Evolutionary conservation across 495 filamentous ascomycete species (phyloP).

Genomic region (Pseudoneurospora amorphoporcata): DNA sequence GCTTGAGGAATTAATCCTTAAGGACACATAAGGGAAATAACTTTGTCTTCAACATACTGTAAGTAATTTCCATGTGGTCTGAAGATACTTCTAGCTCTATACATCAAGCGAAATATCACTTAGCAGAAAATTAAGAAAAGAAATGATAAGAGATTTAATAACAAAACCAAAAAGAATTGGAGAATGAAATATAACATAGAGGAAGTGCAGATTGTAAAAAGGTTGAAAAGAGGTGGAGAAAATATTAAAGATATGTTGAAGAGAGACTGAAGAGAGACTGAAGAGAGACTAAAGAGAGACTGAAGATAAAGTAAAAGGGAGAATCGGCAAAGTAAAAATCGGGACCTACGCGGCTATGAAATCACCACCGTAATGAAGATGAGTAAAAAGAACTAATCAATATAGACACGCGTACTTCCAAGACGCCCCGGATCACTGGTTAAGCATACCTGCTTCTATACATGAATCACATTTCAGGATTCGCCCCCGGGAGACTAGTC

Average conservation of each 20-base stretch:
- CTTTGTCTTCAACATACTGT: background rate
- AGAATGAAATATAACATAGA: too few relatives aligned
- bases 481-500: background rate
- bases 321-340: background rate
- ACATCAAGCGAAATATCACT: too few relatives aligned
- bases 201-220: too few relatives aligned
- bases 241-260: too few relatives aligned
- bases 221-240: too few relatives aligned
- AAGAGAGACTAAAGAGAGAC: too few relatives aligned
- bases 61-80: background rate
- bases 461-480: background rate
- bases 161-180: too few relatives aligned
- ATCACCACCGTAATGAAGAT: background rate
- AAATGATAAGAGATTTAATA: too few relatives aligned
- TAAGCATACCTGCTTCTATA: background rate
- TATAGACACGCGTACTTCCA: background rate
- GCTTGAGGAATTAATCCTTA: background rate
- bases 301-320: background rate
- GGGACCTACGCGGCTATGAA: background rate
- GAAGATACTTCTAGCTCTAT: background rate
- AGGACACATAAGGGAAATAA: background rate
- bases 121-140: too few relatives aligned
- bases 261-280: too few relatives aligned
- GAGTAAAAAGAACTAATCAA: background rate
- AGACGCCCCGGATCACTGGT: background rate